A percentile compares a stretch with the other conserved stretches of the same genome.
Conservation (phyloP, 768 basidiomycete genomes). For the Kwoniella sp. region DNA sequence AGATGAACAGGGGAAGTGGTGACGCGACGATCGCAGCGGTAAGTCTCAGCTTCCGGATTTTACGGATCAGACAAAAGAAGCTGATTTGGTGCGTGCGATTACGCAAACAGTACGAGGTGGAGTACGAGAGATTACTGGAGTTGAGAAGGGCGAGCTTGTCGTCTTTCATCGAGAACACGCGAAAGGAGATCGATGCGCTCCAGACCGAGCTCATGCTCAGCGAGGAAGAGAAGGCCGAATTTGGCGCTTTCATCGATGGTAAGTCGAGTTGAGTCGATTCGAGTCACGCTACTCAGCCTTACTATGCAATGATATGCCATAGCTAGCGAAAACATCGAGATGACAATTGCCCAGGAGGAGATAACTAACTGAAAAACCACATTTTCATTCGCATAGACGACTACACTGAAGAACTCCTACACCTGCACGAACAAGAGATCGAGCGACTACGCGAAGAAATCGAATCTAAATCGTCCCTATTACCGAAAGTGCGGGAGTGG, state of each 20-base stretch:
- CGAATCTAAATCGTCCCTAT: slow-evolving; percentile 72
- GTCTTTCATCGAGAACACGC: slow-evolving; percentile 76
- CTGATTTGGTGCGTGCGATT: slow-evolving; percentile 8
- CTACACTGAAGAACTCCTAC: slow-evolving; percentile 82
- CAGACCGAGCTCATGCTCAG: slow-evolving; percentile 87
- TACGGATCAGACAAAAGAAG: not conserved
- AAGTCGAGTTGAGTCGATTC: no score
- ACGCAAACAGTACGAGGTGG: slow-evolving; percentile 69
- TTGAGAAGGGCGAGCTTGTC: slow-evolving; percentile 85
- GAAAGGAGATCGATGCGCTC: slow-evolving; percentile 74
- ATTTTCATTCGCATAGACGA: slow-evolving; percentile 62
- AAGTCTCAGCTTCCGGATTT: slow-evolving; percentile 25
- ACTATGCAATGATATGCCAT: no score
- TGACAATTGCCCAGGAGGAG: no score
- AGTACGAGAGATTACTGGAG: slow-evolving; percentile 85
- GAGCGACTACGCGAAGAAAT: slow-evolving; percentile 77
- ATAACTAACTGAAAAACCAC: slow-evolving; percentile 1
- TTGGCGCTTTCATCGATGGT: slow-evolving; percentile 83
- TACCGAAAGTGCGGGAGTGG: slow-evolving; percentile 80
- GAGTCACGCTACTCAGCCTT: no score
- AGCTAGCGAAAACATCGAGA: no score
- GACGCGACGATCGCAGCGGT: slow-evolving; percentile 70
- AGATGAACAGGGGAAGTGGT: slow-evolving; percentile 76
- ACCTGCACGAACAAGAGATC: slow-evolving; percentile 83
- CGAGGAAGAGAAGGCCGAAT: slow-evolving; percentile 77